These are phyloP conservation scores for Leucoagaricus sp. DNA, from an alignment of 1,284 basidiomycete genomes.

Conservation along the genomic window DNA sequence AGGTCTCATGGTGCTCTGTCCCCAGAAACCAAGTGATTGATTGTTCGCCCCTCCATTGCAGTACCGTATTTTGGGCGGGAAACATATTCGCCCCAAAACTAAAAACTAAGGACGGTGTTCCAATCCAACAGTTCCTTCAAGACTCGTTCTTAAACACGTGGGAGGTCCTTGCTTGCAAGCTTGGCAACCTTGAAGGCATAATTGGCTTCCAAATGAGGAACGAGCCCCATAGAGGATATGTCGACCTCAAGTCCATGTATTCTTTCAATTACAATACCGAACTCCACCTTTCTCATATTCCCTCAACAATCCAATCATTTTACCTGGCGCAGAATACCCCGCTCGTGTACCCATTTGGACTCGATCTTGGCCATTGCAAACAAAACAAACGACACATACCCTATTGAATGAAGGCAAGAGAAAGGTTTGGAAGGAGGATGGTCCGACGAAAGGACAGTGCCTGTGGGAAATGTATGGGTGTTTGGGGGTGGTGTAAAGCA, in stretches of 20 bases:
- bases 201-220: conserved; percentile 97
- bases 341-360: conserved; percentile 75
- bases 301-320: conserved; percentile 84
- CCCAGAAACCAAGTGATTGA: conserved; percentile 13
- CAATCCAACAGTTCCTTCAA: conserved; percentile 86
- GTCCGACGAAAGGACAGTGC: conserved; percentile 72
- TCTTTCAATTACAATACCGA: conserved; percentile 94
- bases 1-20: conserved; percentile 29
- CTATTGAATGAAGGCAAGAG: conserved; percentile 59
- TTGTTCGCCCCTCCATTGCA: conserved; percentile 27
- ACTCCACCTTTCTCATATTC: conserved; percentile 80
- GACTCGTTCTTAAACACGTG: conserved; percentile 81
- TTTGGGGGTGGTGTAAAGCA: conserved; percentile 87
- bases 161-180: conserved; percentile 63
- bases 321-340: conserved; percentile 78
- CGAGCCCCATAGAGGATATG: conserved; percentile 94
- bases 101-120: conserved; percentile 51
- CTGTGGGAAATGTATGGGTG: conserved; percentile 91
- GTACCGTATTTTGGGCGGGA: conserved; percentile 90
- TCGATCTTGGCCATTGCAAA: conserved; percentile 85
- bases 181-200: conserved; percentile 79
- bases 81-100: conserved; percentile 82
- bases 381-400: conserved; percentile 56
- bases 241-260: conserved; percentile 82
- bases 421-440: conserved; percentile 71